Conservation (phyloP, 176 grass and related monocot species). For the Echinochloa phyllopogon region DNA sequence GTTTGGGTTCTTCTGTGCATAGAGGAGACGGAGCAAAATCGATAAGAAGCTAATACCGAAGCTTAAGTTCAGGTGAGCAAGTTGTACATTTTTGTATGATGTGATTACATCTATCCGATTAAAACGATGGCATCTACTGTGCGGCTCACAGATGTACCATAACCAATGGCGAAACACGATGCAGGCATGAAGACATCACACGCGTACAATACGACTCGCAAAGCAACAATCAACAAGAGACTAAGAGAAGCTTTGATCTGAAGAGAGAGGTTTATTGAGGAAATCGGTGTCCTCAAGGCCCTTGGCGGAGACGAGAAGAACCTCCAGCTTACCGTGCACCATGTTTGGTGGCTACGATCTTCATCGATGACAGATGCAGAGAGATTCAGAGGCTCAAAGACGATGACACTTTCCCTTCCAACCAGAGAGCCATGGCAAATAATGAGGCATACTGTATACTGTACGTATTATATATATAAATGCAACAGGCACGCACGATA, state of each 20-base stretch:
- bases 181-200: background rate
- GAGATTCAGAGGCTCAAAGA: background rate
- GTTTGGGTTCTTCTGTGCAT: too few relatives aligned
- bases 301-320: conserved; percentile 71
- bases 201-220: background rate
- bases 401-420: background rate
- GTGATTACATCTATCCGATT: too few relatives aligned
- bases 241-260: background rate
- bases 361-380: background rate
- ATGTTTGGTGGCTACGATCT: conserved; percentile 20
- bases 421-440: background rate
- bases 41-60: too few relatives aligned
- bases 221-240: background rate
- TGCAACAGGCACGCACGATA: too few relatives aligned
- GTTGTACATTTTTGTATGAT: too few relatives aligned
- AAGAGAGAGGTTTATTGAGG: conserved; percentile 9
- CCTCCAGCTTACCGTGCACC: conserved; percentile 64
- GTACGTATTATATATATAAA: too few relatives aligned
- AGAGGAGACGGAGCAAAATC: too few relatives aligned
- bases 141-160: background rate
- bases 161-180: background rate
- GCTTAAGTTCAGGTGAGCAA: too few relatives aligned
- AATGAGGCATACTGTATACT: too few relatives aligned
- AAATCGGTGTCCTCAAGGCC: conserved; percentile 68
- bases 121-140: background rate